A percentile compares a stretch with the other conserved stretches of the same genome.
These are phyloP conservation scores for Lepidium didymum DNA, from an alignment of 345 rosid genomes.

Conservation along the genomic window DNA sequence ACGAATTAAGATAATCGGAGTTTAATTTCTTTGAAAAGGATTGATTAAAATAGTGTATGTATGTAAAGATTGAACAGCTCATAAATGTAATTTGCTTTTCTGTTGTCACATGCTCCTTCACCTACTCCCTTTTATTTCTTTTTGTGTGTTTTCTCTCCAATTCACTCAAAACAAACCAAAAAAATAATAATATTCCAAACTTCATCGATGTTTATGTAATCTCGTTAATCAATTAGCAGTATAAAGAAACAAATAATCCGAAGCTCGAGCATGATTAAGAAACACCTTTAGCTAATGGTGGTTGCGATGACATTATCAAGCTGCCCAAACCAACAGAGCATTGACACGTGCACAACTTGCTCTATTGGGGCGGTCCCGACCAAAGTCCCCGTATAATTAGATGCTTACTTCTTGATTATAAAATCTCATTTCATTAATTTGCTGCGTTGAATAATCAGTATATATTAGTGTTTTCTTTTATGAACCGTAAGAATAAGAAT, in stretches of 20 bases:
- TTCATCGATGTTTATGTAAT: too few relatives aligned
- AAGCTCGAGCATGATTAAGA: too few relatives aligned
- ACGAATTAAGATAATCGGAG: neutral
- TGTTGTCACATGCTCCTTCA: conserved; percentile 17
- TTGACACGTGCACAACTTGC: neutral
- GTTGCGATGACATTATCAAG: neutral
- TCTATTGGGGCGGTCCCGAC: conserved; percentile 1
- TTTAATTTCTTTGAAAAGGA: neutral
- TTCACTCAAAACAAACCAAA: neutral
- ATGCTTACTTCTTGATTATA: neutral
- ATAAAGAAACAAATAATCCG: too few relatives aligned
- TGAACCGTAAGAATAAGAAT: too few relatives aligned
- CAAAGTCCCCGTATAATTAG: too few relatives aligned
- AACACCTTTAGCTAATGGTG: neutral
- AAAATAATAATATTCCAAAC: too few relatives aligned
- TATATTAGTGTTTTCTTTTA: too few relatives aligned
- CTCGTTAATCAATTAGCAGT: too few relatives aligned
- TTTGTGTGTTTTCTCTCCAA: neutral
- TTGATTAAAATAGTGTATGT: neutral
- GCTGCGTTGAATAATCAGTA: neutral
- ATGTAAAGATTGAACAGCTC: conserved; percentile 19
- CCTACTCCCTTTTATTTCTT: neutral
- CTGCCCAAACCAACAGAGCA: neutral
- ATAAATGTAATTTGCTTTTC: conserved; percentile 4
- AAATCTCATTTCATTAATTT: neutral